Percentiles rank a stretch among this genome's conserved stretches.
phyloP scores from a whole-genome alignment of 1,284 basidiomycete genomes.

The Tilletiopsis washingtonensis region DNA sequence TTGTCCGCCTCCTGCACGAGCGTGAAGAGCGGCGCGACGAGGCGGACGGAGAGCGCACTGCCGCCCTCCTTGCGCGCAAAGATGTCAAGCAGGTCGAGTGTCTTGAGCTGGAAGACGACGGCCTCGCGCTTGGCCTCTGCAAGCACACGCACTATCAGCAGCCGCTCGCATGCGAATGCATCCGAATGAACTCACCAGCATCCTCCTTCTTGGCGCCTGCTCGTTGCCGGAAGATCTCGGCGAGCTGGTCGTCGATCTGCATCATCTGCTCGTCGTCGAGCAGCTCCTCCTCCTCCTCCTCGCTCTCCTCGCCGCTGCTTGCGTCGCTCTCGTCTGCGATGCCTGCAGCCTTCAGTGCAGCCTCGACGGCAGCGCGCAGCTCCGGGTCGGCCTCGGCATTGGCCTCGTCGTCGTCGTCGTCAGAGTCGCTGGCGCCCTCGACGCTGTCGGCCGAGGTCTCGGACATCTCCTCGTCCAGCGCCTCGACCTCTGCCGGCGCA shows the following conservation, averaged over 20 bases:
- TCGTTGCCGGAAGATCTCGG: constrained; percentile 70
- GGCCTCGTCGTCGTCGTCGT: constrained; percentile 47
- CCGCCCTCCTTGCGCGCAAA: constrained; percentile 69
- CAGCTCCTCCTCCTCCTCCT: constrained; percentile 22
- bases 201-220: constrained; percentile 57
- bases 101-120: constrained; percentile 83
- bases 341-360: constrained; percentile 67
- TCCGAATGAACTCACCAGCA: constrained; percentile 59
- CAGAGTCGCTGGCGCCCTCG: constrained; percentile 11
- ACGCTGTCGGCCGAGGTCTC: constrained; percentile 7
- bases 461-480: constrained; percentile 51
- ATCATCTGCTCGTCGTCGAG: constrained; percentile 85
- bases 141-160: not conserved
- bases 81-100: constrained; percentile 81
- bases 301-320: constrained; percentile 50
- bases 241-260: constrained; percentile 84
- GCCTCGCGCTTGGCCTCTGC: constrained; percentile 45
- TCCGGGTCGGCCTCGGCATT: constrained; percentile 55
- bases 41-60: constrained; percentile 57
- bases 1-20: constrained; percentile 51
- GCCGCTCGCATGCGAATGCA: constrained; percentile 1
- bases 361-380: constrained; percentile 65
- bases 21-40: constrained; percentile 69
- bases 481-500: constrained; percentile 52
- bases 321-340: constrained; percentile 52